Conservation (phyloP, 2,329 filamentous ascomycete species). For the Paramyrothecium roridum region DNA sequence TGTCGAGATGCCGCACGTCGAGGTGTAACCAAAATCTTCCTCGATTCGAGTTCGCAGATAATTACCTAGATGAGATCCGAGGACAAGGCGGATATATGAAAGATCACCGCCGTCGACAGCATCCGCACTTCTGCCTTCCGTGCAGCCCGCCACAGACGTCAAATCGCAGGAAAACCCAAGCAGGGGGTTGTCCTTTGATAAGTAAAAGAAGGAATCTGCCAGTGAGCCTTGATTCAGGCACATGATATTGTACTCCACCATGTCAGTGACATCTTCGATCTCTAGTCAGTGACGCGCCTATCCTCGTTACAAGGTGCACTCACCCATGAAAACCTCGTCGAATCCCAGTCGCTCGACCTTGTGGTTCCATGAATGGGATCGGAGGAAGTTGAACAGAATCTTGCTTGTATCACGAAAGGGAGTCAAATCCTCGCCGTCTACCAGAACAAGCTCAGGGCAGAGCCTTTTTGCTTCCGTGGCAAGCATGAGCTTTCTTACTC, state of each 20-base stretch:
- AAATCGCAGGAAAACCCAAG: conserved; percentile 80
- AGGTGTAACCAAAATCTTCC: conserved; percentile 76
- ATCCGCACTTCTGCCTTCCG: conserved; percentile 29
- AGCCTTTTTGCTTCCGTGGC: conserved; percentile 75
- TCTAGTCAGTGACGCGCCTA: not conserved
- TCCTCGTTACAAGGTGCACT: conserved; percentile 4
- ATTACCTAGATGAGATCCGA: conserved; percentile 79
- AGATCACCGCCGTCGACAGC: conserved; percentile 23
- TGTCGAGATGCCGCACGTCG: conserved; percentile 82
- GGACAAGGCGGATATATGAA: conserved; percentile 59
- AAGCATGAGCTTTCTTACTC: conserved; percentile 78
- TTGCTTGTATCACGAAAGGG: conserved; percentile 87
- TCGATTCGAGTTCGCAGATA: conserved; percentile 72
- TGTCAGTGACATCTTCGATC: conserved; percentile 74
- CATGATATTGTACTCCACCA: conserved; percentile 76
- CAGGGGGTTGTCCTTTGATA: conserved; percentile 70
- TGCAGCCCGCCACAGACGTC: conserved; percentile 59
- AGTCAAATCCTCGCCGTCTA: conserved; percentile 82
- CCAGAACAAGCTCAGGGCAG: conserved; percentile 81
- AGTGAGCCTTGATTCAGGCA: conserved; percentile 67
- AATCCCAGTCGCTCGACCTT: conserved; percentile 82
- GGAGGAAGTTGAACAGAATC: conserved; percentile 69
- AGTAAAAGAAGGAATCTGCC: conserved; percentile 72
- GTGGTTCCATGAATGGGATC: conserved; percentile 71
- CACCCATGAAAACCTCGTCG: conserved; percentile 70